phyloP scores from a whole-genome alignment of 2,329 filamentous ascomycete genomes.

The Fusarium sp. region DNA sequence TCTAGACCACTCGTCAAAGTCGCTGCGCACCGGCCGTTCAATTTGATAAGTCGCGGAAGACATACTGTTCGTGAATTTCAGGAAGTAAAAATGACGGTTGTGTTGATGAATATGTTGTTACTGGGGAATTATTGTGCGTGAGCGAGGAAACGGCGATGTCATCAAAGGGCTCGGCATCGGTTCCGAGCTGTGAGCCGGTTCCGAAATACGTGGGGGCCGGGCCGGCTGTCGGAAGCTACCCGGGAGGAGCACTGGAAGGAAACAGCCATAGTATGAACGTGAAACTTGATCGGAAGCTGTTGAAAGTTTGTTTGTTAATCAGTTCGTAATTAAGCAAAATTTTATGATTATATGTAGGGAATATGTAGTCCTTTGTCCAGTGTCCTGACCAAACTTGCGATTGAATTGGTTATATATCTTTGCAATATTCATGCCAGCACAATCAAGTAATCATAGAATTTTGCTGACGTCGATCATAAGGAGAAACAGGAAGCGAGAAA shows the following conservation, averaged over 20 bases:
- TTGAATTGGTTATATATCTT: too few species aligned
- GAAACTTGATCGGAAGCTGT: background rate
- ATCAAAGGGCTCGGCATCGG: background rate
- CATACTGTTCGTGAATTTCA: background rate
- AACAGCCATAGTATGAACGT: background rate
- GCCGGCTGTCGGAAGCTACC: background rate
- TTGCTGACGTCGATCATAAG: too few species aligned
- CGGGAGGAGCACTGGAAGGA: background rate
- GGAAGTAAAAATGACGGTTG: too few species aligned
- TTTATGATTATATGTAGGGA: too few species aligned
- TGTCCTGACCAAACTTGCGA: too few species aligned
- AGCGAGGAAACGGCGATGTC: background rate
- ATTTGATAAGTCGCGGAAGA: conserved; percentile 13
- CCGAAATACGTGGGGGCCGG: conserved; percentile 3
- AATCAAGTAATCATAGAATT: too few species aligned
- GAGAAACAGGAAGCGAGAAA: too few species aligned
- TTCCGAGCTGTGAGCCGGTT: conserved; percentile 4
- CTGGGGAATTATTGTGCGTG: background rate
- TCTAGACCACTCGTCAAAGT: conserved; percentile 29
- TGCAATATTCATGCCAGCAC: too few species aligned
- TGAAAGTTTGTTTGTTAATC: too few species aligned
- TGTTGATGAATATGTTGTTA: background rate
- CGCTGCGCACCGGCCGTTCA: conserved; percentile 3
- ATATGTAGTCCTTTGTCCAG: too few species aligned
- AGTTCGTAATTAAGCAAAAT: too few species aligned